These are phyloP conservation scores for Aspergillus panamensis DNA, from an alignment of 495 filamentous ascomycete genomes.

Conservation along the genomic window DNA sequence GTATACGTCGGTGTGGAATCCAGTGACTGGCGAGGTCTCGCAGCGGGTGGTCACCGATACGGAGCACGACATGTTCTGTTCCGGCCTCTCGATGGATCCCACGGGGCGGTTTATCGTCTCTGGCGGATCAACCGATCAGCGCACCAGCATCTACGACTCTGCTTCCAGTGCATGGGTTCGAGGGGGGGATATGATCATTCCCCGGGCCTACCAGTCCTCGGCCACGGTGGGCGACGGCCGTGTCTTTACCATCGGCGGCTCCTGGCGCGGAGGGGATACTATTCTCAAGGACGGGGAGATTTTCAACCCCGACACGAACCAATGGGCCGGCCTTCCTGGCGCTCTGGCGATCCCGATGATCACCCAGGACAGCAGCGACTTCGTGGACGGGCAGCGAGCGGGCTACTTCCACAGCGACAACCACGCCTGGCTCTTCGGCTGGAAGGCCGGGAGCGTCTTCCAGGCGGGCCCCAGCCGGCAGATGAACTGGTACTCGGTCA, in stretches of 20 bases:
- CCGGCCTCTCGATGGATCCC: slow-evolving; percentile 51
- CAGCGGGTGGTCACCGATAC: slow-evolving; percentile 43
- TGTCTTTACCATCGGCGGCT: slow-evolving; percentile 60
- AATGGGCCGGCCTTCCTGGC: slow-evolving; percentile 37
- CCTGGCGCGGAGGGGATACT: slow-evolving; percentile 45
- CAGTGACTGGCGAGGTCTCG: slow-evolving; percentile 33
- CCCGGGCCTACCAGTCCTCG: slow-evolving; percentile 56
- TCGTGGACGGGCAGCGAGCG: slow-evolving; percentile 11
- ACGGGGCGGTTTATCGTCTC: slow-evolving; percentile 52
- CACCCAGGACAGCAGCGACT: slow-evolving; percentile 39
- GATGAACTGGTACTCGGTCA: slow-evolving; percentile 58
- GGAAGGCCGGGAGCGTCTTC: slow-evolving; percentile 53
- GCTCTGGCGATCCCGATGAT: slow-evolving; percentile 45
- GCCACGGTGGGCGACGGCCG: slow-evolving; percentile 51
- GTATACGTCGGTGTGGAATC: slow-evolving; percentile 30
- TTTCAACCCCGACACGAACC: slow-evolving; percentile 39
- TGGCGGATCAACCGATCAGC: slow-evolving; percentile 44
- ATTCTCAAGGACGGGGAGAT: slow-evolving; percentile 52
- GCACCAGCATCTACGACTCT: slow-evolving; percentile 47
- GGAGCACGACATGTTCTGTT: slow-evolving; percentile 61
- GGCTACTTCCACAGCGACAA: slow-evolving; percentile 49
- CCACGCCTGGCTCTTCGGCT: slow-evolving; percentile 60
- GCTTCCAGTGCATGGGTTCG: slow-evolving; percentile 24
- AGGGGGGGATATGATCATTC: slow-evolving; percentile 41
- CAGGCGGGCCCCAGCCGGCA: slow-evolving; percentile 53